Conservation (phyloP, 352 stramenopile genomes). For the Phytopythium chamaehyphon region DNA sequence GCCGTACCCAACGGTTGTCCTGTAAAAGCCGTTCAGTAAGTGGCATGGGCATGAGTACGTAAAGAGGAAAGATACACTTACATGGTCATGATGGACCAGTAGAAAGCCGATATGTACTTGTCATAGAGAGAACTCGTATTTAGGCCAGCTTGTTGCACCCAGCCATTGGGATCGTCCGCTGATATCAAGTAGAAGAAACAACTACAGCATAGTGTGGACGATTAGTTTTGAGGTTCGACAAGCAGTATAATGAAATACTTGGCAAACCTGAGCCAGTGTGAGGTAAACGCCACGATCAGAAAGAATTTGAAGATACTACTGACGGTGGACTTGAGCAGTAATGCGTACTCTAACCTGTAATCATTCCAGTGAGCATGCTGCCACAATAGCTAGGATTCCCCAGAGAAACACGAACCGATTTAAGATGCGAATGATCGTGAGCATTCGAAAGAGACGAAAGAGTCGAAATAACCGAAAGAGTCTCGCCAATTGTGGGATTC, state of each 20-base stretch:
- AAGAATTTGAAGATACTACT: constrained; percentile 80
- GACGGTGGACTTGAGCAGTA: constrained; percentile 68
- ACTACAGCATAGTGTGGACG: constrained; percentile 9
- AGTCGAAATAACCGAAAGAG: constrained; percentile 66
- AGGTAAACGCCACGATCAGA: constrained; percentile 74
- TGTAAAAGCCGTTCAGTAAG: constrained; percentile 6
- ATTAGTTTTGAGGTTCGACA: neutral
- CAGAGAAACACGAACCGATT: constrained; percentile 23
- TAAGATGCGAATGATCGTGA: constrained; percentile 71
- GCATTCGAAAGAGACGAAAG: constrained; percentile 55
- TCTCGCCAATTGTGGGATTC: constrained; percentile 53
- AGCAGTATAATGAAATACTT: no score
- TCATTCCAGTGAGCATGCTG: no score
- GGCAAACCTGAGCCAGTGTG: constrained; percentile 72
- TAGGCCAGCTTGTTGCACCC: constrained; percentile 35
- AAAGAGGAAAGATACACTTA: constrained; percentile 14
- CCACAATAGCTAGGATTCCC: no score
- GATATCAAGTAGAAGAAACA: constrained; percentile 66
- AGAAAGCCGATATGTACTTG: constrained; percentile 61
- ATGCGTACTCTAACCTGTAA: constrained; percentile 55
- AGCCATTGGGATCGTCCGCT: constrained; percentile 38
- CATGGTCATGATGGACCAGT: constrained; percentile 81
- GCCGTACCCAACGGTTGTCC: constrained; percentile 73
- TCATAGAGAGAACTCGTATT: constrained; percentile 36
- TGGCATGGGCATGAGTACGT: neutral